phyloP scores from a whole-genome alignment of 2,329 filamentous ascomycete species.

The Alternaria brassicicola region DNA sequence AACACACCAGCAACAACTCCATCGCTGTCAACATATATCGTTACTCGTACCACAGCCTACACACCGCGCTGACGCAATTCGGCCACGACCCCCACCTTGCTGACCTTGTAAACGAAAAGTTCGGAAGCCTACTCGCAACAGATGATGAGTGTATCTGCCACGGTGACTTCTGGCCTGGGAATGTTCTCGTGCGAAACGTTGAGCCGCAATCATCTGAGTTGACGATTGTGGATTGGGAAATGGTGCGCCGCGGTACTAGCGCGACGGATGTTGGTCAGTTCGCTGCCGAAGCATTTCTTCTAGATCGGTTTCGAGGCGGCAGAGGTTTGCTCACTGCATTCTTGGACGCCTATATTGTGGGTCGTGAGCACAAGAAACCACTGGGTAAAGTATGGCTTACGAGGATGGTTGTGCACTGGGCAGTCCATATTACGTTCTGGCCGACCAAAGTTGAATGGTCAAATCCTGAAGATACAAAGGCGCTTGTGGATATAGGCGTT shows the following conservation, averaged over 20 bases:
- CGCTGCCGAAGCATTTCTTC: slow-evolving; percentile 45
- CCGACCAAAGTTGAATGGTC: slow-evolving; percentile 42
- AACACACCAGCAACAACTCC: slow-evolving; percentile 30
- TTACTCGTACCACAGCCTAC: slow-evolving; percentile 39
- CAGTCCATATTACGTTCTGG: slow-evolving; percentile 46
- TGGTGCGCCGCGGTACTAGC: slow-evolving; percentile 39
- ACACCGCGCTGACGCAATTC: slow-evolving; percentile 25
- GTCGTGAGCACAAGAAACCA: neutral
- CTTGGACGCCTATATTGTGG: slow-evolving; percentile 31
- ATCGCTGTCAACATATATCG: slow-evolving; percentile 38
- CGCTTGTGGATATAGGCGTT: slow-evolving; percentile 35
- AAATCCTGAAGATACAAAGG: slow-evolving; percentile 28
- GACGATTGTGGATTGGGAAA: slow-evolving; percentile 49
- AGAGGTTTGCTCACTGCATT: slow-evolving; percentile 38
- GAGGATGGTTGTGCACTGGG: slow-evolving; percentile 44
- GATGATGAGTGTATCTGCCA: slow-evolving; percentile 47
- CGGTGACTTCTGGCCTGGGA: slow-evolving; percentile 51
- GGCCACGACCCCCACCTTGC: slow-evolving; percentile 35
- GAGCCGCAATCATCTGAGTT: slow-evolving; percentile 12
- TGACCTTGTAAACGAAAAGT: slow-evolving; percentile 34
- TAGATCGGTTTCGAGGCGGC: slow-evolving; percentile 43
- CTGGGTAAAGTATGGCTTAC: slow-evolving; percentile 30
- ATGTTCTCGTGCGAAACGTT: slow-evolving; percentile 36
- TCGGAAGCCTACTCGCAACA: slow-evolving; percentile 30
- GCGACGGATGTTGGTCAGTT: slow-evolving; percentile 50